These are phyloP conservation scores for Plasmodium inui DNA, from an alignment of 169 alveolate species.

Conservation along the genomic window DNA sequence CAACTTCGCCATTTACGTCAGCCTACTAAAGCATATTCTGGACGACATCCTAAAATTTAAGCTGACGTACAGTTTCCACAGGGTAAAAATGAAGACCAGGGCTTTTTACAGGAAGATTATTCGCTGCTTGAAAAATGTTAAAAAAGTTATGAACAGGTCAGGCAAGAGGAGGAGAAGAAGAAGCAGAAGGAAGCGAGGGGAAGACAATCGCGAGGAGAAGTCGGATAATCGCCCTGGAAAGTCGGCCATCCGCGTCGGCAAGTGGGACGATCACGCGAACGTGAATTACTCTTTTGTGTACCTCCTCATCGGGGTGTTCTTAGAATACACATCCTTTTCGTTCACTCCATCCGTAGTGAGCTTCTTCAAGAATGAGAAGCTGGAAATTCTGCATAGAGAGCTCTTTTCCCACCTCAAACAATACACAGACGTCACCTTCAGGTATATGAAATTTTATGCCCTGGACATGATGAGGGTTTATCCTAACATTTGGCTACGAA, in stretches of 20 bases:
- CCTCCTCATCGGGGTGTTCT: conserved; percentile 31
- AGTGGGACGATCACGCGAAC: conserved; percentile 14
- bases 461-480: background rate
- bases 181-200: background rate
- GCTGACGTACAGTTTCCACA: conserved; percentile 30
- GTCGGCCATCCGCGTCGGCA: background rate
- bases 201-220: background rate
- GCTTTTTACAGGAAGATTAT: conserved; percentile 19
- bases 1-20: conserved; percentile 34
- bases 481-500: conserved; percentile 48
- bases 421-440: conserved; percentile 33
- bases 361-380: conserved; percentile 16
- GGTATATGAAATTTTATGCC: conserved; percentile 33
- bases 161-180: background rate
- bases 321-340: conserved; percentile 39
- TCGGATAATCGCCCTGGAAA: background rate
- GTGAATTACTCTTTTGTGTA: conserved; percentile 52
- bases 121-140: conserved; percentile 23
- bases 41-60: conserved; percentile 20
- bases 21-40: conserved; percentile 21
- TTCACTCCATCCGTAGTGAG: background rate
- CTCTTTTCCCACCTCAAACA: conserved; percentile 13
- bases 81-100: conserved; percentile 25
- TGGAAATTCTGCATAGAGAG: background rate
- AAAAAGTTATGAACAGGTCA: conserved; percentile 1